These are phyloP conservation scores for Calonectria ilicicola DNA, from an alignment of 2,329 filamentous ascomycete genomes.

Conservation along the genomic window DNA sequence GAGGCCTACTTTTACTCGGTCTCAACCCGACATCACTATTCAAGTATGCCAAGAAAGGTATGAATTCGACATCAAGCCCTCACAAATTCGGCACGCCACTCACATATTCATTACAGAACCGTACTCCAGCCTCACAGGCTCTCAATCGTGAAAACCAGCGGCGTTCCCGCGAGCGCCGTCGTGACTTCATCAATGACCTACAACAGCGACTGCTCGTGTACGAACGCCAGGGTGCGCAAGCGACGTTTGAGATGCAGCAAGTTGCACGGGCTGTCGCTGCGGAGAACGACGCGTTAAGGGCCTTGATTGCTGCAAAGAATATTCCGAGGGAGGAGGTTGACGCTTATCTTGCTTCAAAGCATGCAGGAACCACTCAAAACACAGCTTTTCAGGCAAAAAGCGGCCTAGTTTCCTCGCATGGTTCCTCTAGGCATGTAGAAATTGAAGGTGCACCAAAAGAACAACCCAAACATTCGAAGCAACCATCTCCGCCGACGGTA, in stretches of 20 bases:
- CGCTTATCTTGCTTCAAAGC: conserved; percentile 20
- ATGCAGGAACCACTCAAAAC: too few species aligned
- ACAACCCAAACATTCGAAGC: too few species aligned
- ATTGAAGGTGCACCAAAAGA: too few species aligned
- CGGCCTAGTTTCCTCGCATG: conserved; percentile 6
- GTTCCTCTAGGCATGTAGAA: too few species aligned
- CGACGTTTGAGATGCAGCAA: conserved; percentile 60
- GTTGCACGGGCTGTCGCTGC: conserved; percentile 56
- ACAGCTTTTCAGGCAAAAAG: background rate
- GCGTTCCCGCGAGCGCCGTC: conserved; percentile 57
- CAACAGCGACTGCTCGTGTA: conserved; percentile 55
- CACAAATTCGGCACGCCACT: too few species aligned
- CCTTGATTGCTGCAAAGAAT: conserved; percentile 34
- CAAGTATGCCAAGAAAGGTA: too few species aligned
- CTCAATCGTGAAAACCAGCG: conserved; percentile 59
- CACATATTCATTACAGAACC: conserved; percentile 5
- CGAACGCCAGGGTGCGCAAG: conserved; percentile 55
- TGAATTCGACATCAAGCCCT: too few species aligned
- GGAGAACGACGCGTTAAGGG: conserved; percentile 56
- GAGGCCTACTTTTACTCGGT: too few species aligned
- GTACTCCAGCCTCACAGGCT: conserved; percentile 43
- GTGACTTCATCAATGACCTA: conserved; percentile 56
- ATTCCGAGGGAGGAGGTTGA: conserved; percentile 35
- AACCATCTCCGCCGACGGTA: too few species aligned
- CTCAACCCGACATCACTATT: too few species aligned